A percentile compares a stretch with the other conserved stretches of the same genome.
Conservation (phyloP, 2,329 filamentous ascomycete genomes). For the Clarireedia monteithiana region DNA sequence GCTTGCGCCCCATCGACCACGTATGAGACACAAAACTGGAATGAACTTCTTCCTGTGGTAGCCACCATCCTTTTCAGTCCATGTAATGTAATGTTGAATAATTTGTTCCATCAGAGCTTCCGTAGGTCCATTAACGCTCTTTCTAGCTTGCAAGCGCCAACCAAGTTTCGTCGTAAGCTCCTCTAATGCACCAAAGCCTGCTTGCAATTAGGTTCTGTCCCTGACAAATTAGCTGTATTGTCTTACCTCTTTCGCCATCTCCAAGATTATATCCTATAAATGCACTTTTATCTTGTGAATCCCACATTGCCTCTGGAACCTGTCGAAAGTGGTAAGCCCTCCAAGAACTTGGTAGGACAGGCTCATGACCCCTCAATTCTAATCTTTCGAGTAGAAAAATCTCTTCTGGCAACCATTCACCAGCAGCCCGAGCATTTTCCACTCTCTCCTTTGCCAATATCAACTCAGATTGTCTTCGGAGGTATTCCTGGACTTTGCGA, state of each 20-base stretch:
- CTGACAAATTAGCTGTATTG: neutral
- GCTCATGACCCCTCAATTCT: conserved; percentile 26
- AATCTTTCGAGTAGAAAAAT: conserved; percentile 26
- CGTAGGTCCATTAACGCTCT: conserved; percentile 13
- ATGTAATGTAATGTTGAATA: conserved; percentile 28
- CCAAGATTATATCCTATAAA: conserved; percentile 24
- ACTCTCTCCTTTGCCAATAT: conserved; percentile 19
- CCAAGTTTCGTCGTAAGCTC: conserved; percentile 16
- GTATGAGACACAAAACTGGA: conserved; percentile 21
- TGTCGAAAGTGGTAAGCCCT: conserved; percentile 25
- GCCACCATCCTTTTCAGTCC: conserved; percentile 29
- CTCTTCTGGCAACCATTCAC: conserved; percentile 26
- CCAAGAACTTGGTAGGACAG: conserved; percentile 24
- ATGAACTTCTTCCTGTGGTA: conserved; percentile 24
- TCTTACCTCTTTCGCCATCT: conserved; percentile 21
- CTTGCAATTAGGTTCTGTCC: conserved; percentile 6
- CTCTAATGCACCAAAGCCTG: conserved; percentile 23
- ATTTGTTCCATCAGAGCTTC: conserved; percentile 25
- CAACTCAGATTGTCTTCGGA: conserved; percentile 23
- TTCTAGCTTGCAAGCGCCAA: conserved; percentile 23
- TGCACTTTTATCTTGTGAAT: conserved; percentile 16
- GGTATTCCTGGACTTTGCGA: conserved; percentile 25
- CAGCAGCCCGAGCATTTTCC: conserved; percentile 18
- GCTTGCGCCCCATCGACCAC: conserved; percentile 14
- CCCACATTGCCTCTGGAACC: conserved; percentile 24